A percentile compares a stretch with the other conserved stretches of the same genome.
Evolutionary conservation across 2,329 filamentous ascomycete species (phyloP).

Genomic region (Sporothrix brasiliensis): DNA sequence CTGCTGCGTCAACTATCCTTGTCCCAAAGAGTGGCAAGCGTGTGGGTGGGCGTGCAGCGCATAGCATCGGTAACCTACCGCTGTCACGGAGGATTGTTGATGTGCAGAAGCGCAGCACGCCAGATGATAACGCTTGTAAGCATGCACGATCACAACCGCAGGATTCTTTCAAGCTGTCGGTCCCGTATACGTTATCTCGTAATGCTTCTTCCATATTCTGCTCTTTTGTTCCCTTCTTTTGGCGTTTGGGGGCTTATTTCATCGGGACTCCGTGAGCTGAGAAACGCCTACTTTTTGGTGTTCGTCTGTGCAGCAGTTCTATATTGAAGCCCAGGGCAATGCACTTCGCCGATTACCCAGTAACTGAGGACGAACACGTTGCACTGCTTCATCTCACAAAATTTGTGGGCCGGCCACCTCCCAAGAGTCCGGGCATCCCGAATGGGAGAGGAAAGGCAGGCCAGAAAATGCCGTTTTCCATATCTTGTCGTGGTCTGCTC

Average conservation of each 20-base stretch:
- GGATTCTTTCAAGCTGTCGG: not conserved
- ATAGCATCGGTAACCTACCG: not conserved
- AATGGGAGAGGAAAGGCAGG: not conserved
- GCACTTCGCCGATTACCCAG: too few relatives aligned
- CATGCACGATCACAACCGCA: conserved; percentile 12
- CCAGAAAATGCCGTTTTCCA: not conserved
- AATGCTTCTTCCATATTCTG: not conserved
- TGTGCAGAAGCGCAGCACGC: conserved; percentile 18
- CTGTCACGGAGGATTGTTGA: conserved; percentile 8
- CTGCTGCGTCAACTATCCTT: not conserved
- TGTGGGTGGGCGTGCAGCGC: not conserved
- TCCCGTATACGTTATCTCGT: not conserved
- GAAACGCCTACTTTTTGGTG: not conserved
- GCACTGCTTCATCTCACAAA: not conserved
- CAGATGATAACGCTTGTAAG: conserved; percentile 9
- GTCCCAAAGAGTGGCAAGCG: too few relatives aligned
- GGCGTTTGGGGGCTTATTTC: not conserved
- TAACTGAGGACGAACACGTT: not conserved
- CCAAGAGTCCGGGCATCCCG: not conserved
- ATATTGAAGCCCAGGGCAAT: not conserved
- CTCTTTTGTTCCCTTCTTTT: not conserved
- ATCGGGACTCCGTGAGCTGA: not conserved
- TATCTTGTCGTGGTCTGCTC: not conserved
- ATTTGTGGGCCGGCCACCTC: not conserved
- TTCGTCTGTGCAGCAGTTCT: not conserved